Evolutionary conservation across 371 early-diverging fungal species (phyloP).

Genomic region (Funneliformis caledonium): DNA sequence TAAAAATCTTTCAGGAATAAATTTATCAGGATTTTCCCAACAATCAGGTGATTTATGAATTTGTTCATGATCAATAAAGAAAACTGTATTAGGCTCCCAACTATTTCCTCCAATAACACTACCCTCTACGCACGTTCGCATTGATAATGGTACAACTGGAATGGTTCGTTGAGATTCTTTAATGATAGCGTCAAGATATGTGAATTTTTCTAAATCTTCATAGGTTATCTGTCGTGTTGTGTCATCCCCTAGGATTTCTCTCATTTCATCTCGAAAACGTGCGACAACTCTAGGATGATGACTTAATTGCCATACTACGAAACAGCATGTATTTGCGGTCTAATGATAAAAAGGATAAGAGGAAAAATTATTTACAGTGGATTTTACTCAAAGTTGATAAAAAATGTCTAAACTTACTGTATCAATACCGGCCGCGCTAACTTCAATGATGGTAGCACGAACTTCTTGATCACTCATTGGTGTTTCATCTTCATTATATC

Average conservation of each 20-base stretch:
- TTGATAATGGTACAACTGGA: too few species aligned
- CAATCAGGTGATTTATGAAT: neutral
- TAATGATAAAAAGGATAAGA: neutral
- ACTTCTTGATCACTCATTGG: constrained; percentile 11
- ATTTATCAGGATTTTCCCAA: constrained; percentile 19
- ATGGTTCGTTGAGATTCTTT: too few species aligned
- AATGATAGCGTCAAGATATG: too few species aligned
- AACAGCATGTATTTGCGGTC: too few species aligned
- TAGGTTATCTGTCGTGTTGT: too few species aligned
- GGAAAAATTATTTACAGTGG: too few species aligned
- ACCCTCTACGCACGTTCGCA: too few species aligned
- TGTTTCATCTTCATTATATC: neutral
- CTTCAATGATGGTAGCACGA: neutral
- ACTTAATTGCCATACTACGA: too few species aligned
- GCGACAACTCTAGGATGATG: too few species aligned
- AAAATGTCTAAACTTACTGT: neutral
- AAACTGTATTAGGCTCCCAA: neutral
- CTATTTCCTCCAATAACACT: constrained; percentile 13
- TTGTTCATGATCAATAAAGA: neutral
- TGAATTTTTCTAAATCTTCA: too few species aligned
- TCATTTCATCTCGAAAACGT: too few species aligned
- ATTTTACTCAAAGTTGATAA: neutral
- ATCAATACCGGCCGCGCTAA: neutral
- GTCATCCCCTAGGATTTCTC: too few species aligned
- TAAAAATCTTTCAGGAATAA: constrained; percentile 25